Conservation (phyloP, 495 filamentous ascomycete genomes). For the Viridothelium virens region DNA sequence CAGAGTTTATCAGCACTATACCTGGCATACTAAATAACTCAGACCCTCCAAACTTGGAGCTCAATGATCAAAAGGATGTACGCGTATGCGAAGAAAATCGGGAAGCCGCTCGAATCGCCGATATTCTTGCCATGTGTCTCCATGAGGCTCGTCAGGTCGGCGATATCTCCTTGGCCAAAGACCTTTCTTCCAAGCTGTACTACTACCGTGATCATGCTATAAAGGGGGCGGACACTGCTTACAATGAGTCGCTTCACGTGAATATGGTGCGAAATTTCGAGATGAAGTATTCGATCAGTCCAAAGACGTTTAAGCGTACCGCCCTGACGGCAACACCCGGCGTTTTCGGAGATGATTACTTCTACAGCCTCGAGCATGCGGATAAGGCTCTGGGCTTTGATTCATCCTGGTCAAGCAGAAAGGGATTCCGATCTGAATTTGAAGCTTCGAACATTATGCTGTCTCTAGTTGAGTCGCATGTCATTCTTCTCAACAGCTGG, state of each 20-base stretch:
- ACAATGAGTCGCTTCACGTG: slow-evolving; percentile 76
- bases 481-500: slow-evolving; percentile 84
- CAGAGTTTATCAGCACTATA: slow-evolving; percentile 59
- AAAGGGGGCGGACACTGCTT: slow-evolving; percentile 50
- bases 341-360: slow-evolving; percentile 63
- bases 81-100: slow-evolving; percentile 52
- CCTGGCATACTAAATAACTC: slow-evolving; percentile 44
- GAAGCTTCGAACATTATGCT: slow-evolving; percentile 80
- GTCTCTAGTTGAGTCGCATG: slow-evolving; percentile 83
- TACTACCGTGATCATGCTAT: slow-evolving; percentile 72
- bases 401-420: slow-evolving; percentile 59
- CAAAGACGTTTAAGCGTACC: slow-evolving; percentile 64
- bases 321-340: slow-evolving; percentile 44
- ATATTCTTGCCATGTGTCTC: slow-evolving; percentile 85
- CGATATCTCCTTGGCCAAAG: slow-evolving; percentile 56
- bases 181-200: slow-evolving; percentile 61
- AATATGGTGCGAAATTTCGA: slow-evolving; percentile 82
- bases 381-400: slow-evolving; percentile 67
- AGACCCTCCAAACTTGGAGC: slow-evolving; percentile 33
- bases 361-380: slow-evolving; percentile 70
- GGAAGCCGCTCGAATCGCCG: slow-evolving; percentile 72
- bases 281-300: slow-evolving; percentile 56
- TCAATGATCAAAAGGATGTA: slow-evolving; percentile 40
- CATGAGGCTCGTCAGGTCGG: slow-evolving; percentile 69
- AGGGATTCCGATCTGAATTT: slow-evolving; percentile 73